These are phyloP conservation scores for Trichomonas gallinae DNA, from an alignment of 208 protist species.

Conservation along the genomic window DNA sequence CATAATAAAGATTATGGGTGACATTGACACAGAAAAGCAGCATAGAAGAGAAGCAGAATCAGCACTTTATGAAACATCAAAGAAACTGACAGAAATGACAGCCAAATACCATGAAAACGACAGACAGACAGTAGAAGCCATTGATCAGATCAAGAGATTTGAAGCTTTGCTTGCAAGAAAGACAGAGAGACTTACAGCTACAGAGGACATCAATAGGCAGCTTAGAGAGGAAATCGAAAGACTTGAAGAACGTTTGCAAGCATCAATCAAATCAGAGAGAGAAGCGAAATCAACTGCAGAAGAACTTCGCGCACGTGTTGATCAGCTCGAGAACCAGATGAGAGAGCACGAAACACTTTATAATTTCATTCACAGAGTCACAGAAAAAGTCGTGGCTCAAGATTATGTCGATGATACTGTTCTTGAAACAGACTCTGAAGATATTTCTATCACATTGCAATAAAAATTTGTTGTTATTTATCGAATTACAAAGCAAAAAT, in stretches of 20 bases:
- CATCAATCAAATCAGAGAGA: not conserved
- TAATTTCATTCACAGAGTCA: slow-evolving; percentile 11
- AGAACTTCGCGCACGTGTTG: not conserved
- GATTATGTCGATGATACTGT: not conserved
- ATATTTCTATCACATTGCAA: not conserved
- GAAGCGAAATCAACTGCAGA: not conserved
- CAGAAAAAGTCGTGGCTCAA: not conserved
- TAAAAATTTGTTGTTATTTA: not conserved
- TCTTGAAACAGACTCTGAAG: not conserved
- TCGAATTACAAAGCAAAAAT: not conserved
- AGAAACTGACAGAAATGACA: not conserved
- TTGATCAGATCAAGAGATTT: not conserved
- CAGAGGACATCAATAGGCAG: not conserved
- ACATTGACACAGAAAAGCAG: not conserved
- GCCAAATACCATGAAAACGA: not conserved
- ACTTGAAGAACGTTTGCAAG: not conserved
- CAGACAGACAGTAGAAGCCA: not conserved
- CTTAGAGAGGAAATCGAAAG: not conserved
- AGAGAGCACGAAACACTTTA: not conserved
- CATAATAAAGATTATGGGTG: not conserved
- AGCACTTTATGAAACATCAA: not conserved
- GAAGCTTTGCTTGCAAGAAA: not conserved
- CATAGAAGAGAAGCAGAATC: not conserved
- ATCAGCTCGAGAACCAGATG: not conserved
- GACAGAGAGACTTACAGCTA: not conserved